These are phyloP conservation scores for Kwoniella bestiolae DNA, from an alignment of 768 basidiomycete species.

Conservation along the genomic window DNA sequence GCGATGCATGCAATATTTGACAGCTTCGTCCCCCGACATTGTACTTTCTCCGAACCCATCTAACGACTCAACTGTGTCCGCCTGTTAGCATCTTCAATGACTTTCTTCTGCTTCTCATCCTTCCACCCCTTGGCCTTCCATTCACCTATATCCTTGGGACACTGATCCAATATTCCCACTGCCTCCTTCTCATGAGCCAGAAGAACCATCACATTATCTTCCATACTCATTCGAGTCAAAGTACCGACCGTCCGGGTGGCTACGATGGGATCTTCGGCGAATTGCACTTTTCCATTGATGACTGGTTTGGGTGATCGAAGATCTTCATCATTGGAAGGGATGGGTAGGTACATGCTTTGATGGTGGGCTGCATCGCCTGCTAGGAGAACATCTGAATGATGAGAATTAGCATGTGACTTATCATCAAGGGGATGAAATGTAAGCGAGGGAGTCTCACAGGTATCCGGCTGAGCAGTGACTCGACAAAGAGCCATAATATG, in stretches of 20 bases:
- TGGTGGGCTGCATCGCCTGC: slow-evolving; percentile 38
- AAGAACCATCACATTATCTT: slow-evolving; percentile 44
- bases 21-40: no score
- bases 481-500: slow-evolving; percentile 36
- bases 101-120: slow-evolving; percentile 30
- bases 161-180: slow-evolving; percentile 22
- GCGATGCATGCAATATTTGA: no score
- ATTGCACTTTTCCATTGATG: slow-evolving; percentile 12
- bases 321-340: slow-evolving; percentile 20
- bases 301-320: slow-evolving; percentile 18
- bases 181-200: slow-evolving; percentile 41
- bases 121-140: slow-evolving; percentile 42
- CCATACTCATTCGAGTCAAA: slow-evolving; percentile 31
- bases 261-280: slow-evolving; percentile 25
- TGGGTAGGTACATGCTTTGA: slow-evolving; percentile 36
- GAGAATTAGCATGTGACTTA: background rate
- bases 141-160: slow-evolving; percentile 20
- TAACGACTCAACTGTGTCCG: background rate
- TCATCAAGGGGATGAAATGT: background rate
- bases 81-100: background rate
- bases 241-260: slow-evolving; percentile 26
- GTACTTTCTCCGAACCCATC: background rate
- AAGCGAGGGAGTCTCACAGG: slow-evolving; percentile 25
- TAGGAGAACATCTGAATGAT: slow-evolving; percentile 31
- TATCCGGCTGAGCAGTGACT: slow-evolving; percentile 33